These are phyloP conservation scores for Fusarium transvaalense DNA, from an alignment of 2,329 filamentous ascomycete species.

Conservation along the genomic window DNA sequence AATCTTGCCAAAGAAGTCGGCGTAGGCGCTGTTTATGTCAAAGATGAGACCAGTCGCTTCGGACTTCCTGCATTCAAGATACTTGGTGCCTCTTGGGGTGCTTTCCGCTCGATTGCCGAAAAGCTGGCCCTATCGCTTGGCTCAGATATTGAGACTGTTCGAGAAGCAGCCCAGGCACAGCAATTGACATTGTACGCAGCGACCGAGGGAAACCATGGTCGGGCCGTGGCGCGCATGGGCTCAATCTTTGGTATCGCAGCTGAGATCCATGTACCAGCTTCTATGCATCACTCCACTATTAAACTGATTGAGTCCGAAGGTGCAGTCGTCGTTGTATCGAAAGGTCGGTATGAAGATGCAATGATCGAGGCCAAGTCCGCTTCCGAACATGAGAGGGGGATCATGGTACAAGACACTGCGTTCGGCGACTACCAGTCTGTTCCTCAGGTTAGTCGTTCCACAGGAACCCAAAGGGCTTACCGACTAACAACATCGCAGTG, in stretches of 20 bases:
- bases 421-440: slow-evolving; percentile 76
- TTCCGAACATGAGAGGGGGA: slow-evolving; percentile 55
- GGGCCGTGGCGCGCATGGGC: slow-evolving; percentile 78
- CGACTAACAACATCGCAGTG: slow-evolving; percentile 57
- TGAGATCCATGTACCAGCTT: slow-evolving; percentile 72
- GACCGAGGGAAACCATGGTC: slow-evolving; percentile 82
- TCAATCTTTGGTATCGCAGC: slow-evolving; percentile 66
- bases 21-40: slow-evolving; percentile 71
- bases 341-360: slow-evolving; percentile 74
- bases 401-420: slow-evolving; percentile 77
- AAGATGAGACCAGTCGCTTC: slow-evolving; percentile 77
- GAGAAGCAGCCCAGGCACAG: slow-evolving; percentile 46
- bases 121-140: slow-evolving; percentile 59
- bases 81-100: slow-evolving; percentile 81
- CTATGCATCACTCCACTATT: slow-evolving; percentile 67
- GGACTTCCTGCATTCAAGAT: slow-evolving; percentile 83
- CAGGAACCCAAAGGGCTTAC: fast-evolving
- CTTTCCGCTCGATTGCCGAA: slow-evolving; percentile 67
- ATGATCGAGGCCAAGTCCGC: slow-evolving; percentile 63
- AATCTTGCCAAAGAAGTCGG: slow-evolving; percentile 69
- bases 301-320: slow-evolving; percentile 72
- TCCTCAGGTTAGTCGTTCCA: slow-evolving; percentile 60
- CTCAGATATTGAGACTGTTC: slow-evolving; percentile 59
- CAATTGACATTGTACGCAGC: slow-evolving; percentile 68
- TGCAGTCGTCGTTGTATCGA: slow-evolving; percentile 66